phyloP scores from a whole-genome alignment of 495 filamentous ascomycete genomes.

The Beverwykella pulmonaria region DNA sequence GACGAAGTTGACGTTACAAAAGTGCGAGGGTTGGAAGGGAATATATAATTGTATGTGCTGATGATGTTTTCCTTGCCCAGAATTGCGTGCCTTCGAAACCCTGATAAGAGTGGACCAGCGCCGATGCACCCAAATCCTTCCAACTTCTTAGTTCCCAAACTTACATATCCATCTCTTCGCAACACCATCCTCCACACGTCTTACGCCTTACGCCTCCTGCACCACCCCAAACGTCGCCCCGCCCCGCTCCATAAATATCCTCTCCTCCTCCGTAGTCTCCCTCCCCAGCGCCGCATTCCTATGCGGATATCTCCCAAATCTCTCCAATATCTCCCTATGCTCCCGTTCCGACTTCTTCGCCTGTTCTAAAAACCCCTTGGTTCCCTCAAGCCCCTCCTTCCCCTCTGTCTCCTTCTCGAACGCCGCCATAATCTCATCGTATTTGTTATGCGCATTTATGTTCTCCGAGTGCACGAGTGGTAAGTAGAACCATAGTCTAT shows the following conservation, averaged over 20 bases:
- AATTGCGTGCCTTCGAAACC: too few species aligned
- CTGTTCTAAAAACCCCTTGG: constrained; percentile 8
- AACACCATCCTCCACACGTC: too few species aligned
- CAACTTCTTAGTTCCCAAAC: too few species aligned
- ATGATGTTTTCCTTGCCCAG: too few species aligned
- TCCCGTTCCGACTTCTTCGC: constrained; percentile 23
- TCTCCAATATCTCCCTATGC: constrained; percentile 43
- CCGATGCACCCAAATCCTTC: too few species aligned
- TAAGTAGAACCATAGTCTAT: constrained; percentile 50
- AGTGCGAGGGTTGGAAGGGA: too few species aligned
- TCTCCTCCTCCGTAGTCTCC: constrained; percentile 44
- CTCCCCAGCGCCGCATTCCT: constrained; percentile 46
- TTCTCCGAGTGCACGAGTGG: constrained; percentile 53
- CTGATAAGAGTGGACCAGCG: too few species aligned
- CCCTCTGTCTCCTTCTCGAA: constrained; percentile 32
- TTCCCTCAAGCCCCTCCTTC: constrained; percentile 25
- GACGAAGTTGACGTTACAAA: too few species aligned
- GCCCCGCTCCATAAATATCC: constrained; percentile 39
- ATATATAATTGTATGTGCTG: too few species aligned
- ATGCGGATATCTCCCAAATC: constrained; percentile 50
- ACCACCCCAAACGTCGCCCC: constrained; percentile 47
- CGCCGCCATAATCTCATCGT: constrained; percentile 28
- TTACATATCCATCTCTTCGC: too few species aligned
- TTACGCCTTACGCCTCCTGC: constrained; percentile 6
- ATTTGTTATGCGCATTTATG: constrained; percentile 40